Evolutionary conservation across 1,284 basidiomycete species (phyloP).

Genomic region (Waitea zeae): DNA sequence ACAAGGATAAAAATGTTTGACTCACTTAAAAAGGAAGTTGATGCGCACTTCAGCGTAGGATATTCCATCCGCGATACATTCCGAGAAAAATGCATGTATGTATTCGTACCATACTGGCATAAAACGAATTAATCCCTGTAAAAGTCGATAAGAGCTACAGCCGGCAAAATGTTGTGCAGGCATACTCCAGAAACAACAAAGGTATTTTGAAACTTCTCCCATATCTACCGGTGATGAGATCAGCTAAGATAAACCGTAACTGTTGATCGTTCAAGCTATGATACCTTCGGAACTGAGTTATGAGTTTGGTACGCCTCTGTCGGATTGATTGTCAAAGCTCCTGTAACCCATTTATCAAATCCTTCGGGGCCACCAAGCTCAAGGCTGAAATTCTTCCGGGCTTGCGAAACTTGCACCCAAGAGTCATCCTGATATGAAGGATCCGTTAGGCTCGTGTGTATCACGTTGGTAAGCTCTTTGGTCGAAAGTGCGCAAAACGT

Average conservation of each 20-base stretch:
- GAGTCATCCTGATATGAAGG: constrained; percentile 21
- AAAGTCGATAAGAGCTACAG: neutral
- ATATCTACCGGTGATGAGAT: constrained; percentile 35
- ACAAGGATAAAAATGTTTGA: too few species aligned
- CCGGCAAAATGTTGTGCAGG: constrained; percentile 3
- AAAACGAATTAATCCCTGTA: constrained; percentile 33
- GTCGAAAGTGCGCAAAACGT: constrained; percentile 28
- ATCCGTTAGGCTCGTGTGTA: constrained; percentile 23
- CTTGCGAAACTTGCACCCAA: constrained; percentile 38
- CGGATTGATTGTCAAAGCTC: constrained; percentile 44
- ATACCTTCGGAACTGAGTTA: constrained; percentile 50
- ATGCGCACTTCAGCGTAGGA: constrained; percentile 56
- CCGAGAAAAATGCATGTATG: constrained; percentile 40
- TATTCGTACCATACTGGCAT: constrained; percentile 40
- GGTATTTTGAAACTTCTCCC: constrained; percentile 45
- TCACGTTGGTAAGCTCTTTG: constrained; percentile 14
- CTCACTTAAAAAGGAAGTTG: constrained; percentile 50
- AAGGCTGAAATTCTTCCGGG: constrained; percentile 30
- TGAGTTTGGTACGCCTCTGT: constrained; percentile 53
- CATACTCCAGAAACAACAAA: constrained; percentile 30
- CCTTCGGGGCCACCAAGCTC: constrained; percentile 38
- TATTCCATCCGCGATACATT: constrained; percentile 56
- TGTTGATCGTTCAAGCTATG: neutral
- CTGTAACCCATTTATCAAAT: constrained; percentile 49
- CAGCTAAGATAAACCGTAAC: neutral